A percentile compares a stretch with the other conserved stretches of the same genome.
Evolutionary conservation across 75 land plant genomes (phyloP).

Genomic region (Cryptomeria japonica): DNA sequence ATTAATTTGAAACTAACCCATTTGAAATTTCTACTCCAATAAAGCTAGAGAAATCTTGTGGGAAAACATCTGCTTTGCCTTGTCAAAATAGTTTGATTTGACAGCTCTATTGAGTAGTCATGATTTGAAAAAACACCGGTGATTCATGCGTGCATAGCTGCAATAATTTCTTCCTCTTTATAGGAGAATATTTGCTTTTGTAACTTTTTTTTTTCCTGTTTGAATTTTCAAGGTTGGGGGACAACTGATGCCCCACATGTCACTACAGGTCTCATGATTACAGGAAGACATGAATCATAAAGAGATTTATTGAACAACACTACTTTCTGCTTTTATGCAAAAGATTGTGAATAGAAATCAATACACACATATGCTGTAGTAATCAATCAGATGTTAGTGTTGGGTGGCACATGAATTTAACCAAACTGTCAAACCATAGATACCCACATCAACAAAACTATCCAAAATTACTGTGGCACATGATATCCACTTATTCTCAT

Average conservation of each 20-base stretch:
- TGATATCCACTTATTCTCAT: background rate
- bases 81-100: background rate
- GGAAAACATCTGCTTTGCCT: background rate
- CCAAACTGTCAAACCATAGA: background rate
- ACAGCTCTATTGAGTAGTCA: background rate
- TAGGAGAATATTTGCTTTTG: background rate
- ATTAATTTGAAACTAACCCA: background rate
- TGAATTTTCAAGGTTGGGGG: background rate
- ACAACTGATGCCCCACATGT: background rate
- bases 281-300: background rate
- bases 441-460: too few relatives aligned
- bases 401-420: background rate
- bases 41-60: background rate
- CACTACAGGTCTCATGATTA: background rate
- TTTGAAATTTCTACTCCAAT: background rate
- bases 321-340: too few relatives aligned
- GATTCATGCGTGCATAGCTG: background rate
- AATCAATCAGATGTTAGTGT: background rate
- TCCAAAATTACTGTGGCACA: background rate
- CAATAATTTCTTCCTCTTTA: background rate
- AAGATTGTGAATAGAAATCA: too few relatives aligned
- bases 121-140: background rate
- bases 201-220: background rate
- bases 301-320: background rate
- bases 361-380: background rate